Percentiles rank a stretch among this genome's conserved stretches.
Conservation (phyloP, 129 eudicot genomes). For the Flaveria linearis region DNA sequence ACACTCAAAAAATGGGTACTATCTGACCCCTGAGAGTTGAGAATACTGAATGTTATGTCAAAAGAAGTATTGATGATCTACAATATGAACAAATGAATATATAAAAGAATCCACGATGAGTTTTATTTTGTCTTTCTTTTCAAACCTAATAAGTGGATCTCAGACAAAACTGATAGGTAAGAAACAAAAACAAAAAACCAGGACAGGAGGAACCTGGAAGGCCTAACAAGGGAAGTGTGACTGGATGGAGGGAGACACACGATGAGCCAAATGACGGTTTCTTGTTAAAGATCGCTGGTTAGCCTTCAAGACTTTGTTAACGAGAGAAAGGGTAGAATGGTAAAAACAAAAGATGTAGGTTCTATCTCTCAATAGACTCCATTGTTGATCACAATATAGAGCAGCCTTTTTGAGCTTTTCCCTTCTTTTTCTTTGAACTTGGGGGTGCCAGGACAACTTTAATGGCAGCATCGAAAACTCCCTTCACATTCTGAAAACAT, state of each 20-base stretch:
- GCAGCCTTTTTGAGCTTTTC: constrained; percentile 54
- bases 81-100: constrained; percentile 28
- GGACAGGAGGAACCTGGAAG: constrained; percentile 24
- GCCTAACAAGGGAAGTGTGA: constrained; percentile 21
- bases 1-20: neutral
- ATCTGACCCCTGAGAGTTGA: neutral
- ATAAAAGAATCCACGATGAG: constrained; percentile 22
- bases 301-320: constrained; percentile 24
- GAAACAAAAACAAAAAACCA: constrained; percentile 30
- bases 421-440: constrained; percentile 56
- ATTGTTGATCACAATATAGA: constrained; percentile 48
- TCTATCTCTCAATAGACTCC: constrained; percentile 15
- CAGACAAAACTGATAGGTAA: constrained; percentile 28
- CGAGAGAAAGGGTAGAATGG: constrained; percentile 30
- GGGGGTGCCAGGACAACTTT: constrained; percentile 57
- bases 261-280: constrained; percentile 22
- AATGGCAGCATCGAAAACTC: constrained; percentile 55
- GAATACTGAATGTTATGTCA: neutral
- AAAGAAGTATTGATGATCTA: neutral
- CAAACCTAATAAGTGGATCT: constrained; percentile 23
- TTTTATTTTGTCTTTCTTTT: constrained; percentile 32
- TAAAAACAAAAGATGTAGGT: constrained; percentile 21
- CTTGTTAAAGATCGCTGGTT: constrained; percentile 1
- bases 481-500: constrained; percentile 47
- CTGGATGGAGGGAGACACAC: constrained; percentile 6